These are phyloP conservation scores for Cytospora piceae DNA, from an alignment of 2,329 filamentous ascomycete species.

Conservation along the genomic window DNA sequence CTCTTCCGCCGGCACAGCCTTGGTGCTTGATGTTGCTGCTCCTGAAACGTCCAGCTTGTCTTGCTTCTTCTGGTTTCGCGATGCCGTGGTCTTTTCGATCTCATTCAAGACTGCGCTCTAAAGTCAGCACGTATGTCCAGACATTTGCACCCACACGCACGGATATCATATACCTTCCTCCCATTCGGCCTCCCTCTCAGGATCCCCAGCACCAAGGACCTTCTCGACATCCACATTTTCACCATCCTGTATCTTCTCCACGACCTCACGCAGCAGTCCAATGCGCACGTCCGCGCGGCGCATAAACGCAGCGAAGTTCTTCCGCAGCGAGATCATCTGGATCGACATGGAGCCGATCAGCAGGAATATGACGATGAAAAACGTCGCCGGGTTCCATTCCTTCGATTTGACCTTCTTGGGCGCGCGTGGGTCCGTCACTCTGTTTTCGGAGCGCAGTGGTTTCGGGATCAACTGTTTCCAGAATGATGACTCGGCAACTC, in stretches of 20 bases:
- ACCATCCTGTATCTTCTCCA: conserved; percentile 70
- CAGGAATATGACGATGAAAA: conserved; percentile 79
- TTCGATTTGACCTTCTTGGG: conserved; percentile 54
- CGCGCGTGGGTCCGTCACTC: conserved; percentile 43
- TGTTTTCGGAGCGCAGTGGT: conserved; percentile 53
- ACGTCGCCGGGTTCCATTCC: conserved; percentile 80
- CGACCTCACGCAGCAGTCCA: conserved; percentile 72
- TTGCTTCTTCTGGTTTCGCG: conserved; percentile 52
- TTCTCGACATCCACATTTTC: conserved; percentile 86
- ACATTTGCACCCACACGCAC: background rate
- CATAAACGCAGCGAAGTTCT: conserved; percentile 72
- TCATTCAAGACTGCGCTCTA: conserved; percentile 60
- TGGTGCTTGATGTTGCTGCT: conserved; percentile 31
- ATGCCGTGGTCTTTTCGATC: conserved; percentile 65
- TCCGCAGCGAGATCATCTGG: conserved; percentile 81
- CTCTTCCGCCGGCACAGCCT: conserved; percentile 35
- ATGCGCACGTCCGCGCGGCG: conserved; percentile 82
- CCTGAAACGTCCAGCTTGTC: conserved; percentile 43
- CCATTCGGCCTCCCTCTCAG: conserved; percentile 80
- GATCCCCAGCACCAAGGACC: conserved; percentile 76
- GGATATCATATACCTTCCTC: conserved; percentile 67
- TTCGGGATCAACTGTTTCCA: conserved; percentile 74
- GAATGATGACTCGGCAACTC: conserved; percentile 51
- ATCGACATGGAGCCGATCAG: conserved; percentile 96
- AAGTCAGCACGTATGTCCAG: conserved; percentile 12